Percentiles rank a stretch among this genome's conserved stretches.
Evolutionary conservation across 2,329 filamentous ascomycete genomes (phyloP).

Genomic region (Fusarium vanettenii): DNA sequence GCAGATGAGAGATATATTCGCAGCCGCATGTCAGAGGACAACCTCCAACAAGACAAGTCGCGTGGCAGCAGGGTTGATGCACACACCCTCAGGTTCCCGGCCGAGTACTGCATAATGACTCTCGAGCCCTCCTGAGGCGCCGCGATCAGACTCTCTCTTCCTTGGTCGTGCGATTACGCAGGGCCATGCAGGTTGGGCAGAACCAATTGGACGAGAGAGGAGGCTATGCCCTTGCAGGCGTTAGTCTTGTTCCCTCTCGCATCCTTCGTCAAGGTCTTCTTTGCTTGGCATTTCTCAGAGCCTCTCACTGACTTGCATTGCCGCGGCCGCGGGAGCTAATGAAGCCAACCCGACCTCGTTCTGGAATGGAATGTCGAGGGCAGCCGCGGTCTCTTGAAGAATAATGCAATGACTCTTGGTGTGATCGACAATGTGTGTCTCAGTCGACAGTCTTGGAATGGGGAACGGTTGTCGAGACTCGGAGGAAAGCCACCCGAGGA

Average conservation of each 20-base stretch:
- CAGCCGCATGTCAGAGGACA: background rate
- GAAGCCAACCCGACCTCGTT: background rate
- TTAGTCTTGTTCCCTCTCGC: background rate
- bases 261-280: background rate
- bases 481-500: background rate
- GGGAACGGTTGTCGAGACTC: background rate
- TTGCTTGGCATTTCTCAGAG: background rate
- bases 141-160: background rate
- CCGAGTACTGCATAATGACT: background rate
- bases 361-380: background rate
- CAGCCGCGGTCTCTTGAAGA: background rate
- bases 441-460: background rate
- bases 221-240: background rate
- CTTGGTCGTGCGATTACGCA: conserved; percentile 4
- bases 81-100: conserved; percentile 1
- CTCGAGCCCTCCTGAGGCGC: background rate
- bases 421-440: background rate
- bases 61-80: conserved; percentile 6
- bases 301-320: conserved; percentile 2
- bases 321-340: conserved; percentile 5
- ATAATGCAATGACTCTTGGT: background rate
- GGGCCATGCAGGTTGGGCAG: background rate
- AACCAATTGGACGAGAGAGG: background rate
- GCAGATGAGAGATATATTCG: background rate
- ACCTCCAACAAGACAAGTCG: background rate